These are phyloP conservation scores for Neospora caninum DNA, from an alignment of 169 alveolate genomes.

Conservation along the genomic window DNA sequence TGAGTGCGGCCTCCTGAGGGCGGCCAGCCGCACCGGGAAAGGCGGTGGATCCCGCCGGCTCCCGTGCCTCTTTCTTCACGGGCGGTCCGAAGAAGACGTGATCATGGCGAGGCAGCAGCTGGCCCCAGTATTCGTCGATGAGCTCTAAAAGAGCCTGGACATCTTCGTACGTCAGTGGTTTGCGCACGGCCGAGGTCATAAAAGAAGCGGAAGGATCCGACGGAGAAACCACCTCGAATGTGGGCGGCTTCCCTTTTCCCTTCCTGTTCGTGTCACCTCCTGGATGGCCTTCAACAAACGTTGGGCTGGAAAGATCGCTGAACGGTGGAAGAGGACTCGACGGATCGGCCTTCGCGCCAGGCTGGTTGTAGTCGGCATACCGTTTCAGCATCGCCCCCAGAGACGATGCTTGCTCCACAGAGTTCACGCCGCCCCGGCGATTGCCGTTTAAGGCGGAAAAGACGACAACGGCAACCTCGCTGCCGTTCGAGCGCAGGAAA, in stretches of 20 bases:
- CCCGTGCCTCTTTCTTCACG: neutral
- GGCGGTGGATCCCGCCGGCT: neutral
- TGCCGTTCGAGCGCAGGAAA: conserved; percentile 46
- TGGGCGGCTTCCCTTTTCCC: neutral
- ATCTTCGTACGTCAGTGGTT: conserved; percentile 46
- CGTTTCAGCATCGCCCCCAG: neutral
- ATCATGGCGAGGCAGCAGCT: conserved; percentile 49
- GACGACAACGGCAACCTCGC: conserved; percentile 62
- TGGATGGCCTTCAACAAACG: neutral
- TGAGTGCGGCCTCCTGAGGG: neutral
- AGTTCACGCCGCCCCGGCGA: conserved; percentile 11
- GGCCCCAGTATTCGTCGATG: conserved; percentile 60
- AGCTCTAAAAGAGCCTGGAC: conserved; percentile 43
- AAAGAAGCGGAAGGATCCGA: neutral
- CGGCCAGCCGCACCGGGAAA: neutral
- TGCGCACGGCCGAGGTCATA: conserved; percentile 39
- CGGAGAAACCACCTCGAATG: neutral
- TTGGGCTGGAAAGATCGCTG: neutral
- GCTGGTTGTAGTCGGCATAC: neutral
- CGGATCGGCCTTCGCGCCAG: neutral
- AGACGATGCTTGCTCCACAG: conserved; percentile 24
- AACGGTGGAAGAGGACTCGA: neutral
- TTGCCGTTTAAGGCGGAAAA: conserved; percentile 63
- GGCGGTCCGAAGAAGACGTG: conserved; percentile 28
- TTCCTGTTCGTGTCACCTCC: neutral